Base-by-base conservation (phyloP, 805 yeast genomes). In the Wickerhamomyces bisporus region DNA sequence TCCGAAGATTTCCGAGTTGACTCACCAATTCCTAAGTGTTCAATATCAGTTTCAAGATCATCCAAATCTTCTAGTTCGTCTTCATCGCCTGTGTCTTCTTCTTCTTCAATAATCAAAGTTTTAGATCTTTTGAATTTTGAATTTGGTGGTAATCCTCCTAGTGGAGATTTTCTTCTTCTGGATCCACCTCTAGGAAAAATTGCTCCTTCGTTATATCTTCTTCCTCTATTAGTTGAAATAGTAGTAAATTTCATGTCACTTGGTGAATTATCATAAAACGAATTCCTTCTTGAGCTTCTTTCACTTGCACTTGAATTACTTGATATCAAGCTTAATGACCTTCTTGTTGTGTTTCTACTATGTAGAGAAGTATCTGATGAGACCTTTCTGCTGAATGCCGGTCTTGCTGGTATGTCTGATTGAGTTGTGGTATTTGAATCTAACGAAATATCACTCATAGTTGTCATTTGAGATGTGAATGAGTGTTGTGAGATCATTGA, bases 401-500 rank as follows among this genome's bases (percentile, higher is more conserved):
- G 56, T 30, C 58, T 38, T 19, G 32, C 17, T 16, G 39, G 31
- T 4, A 34, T 30, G 11, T 42, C 49, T 12, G 46, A 38, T 23
- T 40, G 38, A 10, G 38, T 38, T 3, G 50, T 44, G 25, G 42
- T 38, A 10, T 40, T 44, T 1, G 55, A 50, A 3, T 44, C 62
- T 26, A 60, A 58, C 5, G 73, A 71, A 0, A 80, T 66, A 39
- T 75, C 81, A 0, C 81, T 75, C 28, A 66, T 58, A 4, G 68
- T 66, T 1, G 79, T 71, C 30, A 62, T 57, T 34, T 59, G 66
- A 0, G 77, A 71, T n/a, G 70, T 60, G 2, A 66, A 53, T 0
- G 79, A 73, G 38, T 68, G 67, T 17, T 74, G 70, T 0, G 82
- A 77, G 1, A 75, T 52, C 28, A 68, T 65, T 1, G 83, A 77